Percentiles rank a stretch among this genome's conserved stretches.
phyloP scores from a whole-genome alignment of 1,139 yeast species.

The Sugiyamaella neomexicana region DNA sequence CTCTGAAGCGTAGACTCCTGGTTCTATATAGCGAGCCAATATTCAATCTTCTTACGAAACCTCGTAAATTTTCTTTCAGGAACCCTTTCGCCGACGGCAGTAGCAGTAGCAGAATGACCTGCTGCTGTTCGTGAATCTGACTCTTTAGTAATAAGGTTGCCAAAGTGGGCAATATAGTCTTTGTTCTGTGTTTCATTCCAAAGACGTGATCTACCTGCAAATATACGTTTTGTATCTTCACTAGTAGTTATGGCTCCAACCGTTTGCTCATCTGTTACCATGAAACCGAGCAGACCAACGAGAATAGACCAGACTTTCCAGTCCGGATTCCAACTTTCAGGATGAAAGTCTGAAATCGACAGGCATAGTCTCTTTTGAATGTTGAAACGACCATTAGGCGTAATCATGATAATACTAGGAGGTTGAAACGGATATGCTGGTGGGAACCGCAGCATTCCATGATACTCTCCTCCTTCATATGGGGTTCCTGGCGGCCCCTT shows the following conservation, averaged over 20 bases:
- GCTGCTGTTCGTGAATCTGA: neutral
- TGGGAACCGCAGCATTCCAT: constrained; percentile 83
- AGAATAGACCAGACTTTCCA: constrained; percentile 90
- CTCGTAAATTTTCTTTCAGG: no score
- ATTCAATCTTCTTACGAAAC: no score
- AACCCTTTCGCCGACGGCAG: no score
- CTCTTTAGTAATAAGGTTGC: constrained; percentile 20
- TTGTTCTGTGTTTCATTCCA: constrained; percentile 63
- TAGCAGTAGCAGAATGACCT: neutral
- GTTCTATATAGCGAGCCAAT: no score
- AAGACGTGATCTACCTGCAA: constrained; percentile 56
- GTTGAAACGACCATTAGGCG: constrained; percentile 82
- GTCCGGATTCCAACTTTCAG: constrained; percentile 92
- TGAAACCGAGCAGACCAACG: constrained; percentile 81
- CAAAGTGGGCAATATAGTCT: constrained; percentile 59
- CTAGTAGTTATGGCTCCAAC: constrained; percentile 42
- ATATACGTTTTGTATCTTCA: constrained; percentile 50
- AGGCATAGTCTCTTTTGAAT: constrained; percentile 79
- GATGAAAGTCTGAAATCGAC: constrained; percentile 90
- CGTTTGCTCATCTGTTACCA: constrained; percentile 44
- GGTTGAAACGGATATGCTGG: constrained; percentile 90
- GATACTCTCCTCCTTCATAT: constrained; percentile 83
- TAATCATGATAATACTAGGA: constrained; percentile 84
- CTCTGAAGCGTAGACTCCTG: no score
- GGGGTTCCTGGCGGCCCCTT: constrained; percentile 89